These are phyloP conservation scores for Leersia perrieri DNA, from an alignment of 176 grass and related monocot genomes.

Conservation along the genomic window DNA sequence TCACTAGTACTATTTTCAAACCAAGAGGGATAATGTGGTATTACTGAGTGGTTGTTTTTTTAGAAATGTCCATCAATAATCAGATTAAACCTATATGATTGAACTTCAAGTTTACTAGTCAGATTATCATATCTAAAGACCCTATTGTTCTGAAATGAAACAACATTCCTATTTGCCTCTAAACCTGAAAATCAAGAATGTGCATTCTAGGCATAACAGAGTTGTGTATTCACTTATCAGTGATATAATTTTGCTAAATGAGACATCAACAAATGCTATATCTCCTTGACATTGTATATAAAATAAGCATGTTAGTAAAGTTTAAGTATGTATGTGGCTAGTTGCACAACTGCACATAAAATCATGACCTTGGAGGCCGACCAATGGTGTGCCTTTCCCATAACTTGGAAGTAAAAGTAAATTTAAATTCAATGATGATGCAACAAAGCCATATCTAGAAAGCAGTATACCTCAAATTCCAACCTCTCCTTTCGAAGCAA, in stretches of 20 bases:
- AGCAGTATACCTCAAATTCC: constrained; percentile 65
- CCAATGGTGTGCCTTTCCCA: constrained; percentile 6
- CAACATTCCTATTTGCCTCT: background rate
- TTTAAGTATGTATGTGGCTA: background rate
- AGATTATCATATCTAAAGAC: constrained; percentile 1
- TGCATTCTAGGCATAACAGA: background rate
- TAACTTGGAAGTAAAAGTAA: constrained; percentile 17
- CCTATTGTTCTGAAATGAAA: background rate
- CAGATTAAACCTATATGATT: constrained; percentile 10
- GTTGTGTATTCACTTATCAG: constrained; percentile 16
- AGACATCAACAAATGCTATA: background rate
- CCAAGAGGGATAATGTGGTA: background rate
- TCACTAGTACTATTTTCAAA: constrained; percentile 6
- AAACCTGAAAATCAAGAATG: background rate
- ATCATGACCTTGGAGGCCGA: background rate
- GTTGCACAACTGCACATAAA: constrained; percentile 18
- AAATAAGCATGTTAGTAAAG: constrained; percentile 14
- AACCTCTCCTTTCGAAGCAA: constrained; percentile 69
- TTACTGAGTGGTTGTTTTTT: background rate
- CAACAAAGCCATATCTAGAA: constrained; percentile 29
- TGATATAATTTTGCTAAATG: constrained; percentile 4
- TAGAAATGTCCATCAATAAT: background rate
- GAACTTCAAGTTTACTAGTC: constrained; percentile 12
- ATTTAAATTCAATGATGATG: constrained; percentile 17
- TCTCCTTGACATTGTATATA: background rate